A percentile compares a stretch with the other conserved stretches of the same genome.
These are phyloP conservation scores for Leptographium galeiforme DNA, from an alignment of 2,329 filamentous ascomycete genomes.

Conservation along the genomic window DNA sequence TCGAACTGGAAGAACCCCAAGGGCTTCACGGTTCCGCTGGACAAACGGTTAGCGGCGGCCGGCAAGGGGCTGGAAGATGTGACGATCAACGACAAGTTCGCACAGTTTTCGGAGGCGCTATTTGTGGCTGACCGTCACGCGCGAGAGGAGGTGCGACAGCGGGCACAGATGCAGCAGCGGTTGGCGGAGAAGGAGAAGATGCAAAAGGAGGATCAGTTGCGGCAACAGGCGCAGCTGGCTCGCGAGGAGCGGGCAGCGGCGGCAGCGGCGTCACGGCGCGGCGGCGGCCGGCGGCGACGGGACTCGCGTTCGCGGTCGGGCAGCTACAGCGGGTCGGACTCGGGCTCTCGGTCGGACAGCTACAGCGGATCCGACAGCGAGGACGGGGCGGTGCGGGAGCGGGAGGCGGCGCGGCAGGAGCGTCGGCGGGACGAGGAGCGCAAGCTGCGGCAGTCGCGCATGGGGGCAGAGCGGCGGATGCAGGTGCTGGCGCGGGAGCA, in stretches of 20 bases:
- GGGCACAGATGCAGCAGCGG: conserved; percentile 88
- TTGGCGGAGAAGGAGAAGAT: conserved; percentile 93
- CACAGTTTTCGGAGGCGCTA: conserved; percentile 85
- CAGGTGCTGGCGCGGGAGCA: conserved; percentile 92
- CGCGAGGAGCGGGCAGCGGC: conserved; percentile 56
- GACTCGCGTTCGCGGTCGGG: conserved; percentile 26
- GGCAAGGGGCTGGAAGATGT: conserved; percentile 85
- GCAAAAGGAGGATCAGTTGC: conserved; percentile 84
- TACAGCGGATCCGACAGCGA: conserved; percentile 42
- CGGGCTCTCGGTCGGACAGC: conserved; percentile 27
- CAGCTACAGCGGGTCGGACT: conserved; percentile 14
- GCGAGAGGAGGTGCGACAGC: conserved; percentile 85
- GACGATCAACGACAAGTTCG: conserved; percentile 96
- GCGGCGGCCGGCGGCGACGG: conserved; percentile 6
- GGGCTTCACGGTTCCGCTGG: conserved; percentile 88
- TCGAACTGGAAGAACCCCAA: conserved; percentile 99
- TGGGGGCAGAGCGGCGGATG: conserved; percentile 84
- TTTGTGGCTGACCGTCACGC: conserved; percentile 92
- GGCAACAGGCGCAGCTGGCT: conserved; percentile 79
- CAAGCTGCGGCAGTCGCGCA: conserved; percentile 81
- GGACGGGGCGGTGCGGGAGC: conserved; percentile 57
- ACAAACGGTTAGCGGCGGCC: conserved; percentile 90
- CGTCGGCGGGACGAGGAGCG: conserved; percentile 71
- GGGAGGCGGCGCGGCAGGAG: conserved; percentile 66
- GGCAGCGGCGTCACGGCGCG: conserved; percentile 25